Base-by-base conservation (phyloP, 768 basidiomycete species). In the Sarcodon sp. region DNA sequence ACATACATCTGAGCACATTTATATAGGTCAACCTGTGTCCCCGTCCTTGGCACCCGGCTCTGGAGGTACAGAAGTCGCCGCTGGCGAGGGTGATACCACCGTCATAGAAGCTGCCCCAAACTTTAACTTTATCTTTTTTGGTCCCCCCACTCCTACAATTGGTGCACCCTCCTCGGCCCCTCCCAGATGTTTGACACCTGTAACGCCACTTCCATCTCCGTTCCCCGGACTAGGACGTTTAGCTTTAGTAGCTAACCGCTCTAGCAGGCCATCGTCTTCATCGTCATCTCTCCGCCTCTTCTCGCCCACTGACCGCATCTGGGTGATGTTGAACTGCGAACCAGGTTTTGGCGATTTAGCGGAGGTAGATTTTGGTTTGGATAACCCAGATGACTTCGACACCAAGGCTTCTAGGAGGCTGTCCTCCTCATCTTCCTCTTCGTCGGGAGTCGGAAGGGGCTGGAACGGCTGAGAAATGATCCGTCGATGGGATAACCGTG, bases 41-140 rank as follows among this genome's bases (percentile, higher is more conserved):
- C 79, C 83, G 55, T 86, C 82, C 64, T 86, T 86, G 50, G 73
- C 69, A 57, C 76, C 71, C 51, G 77, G 69, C 47, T 68, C 59
- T 10, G 69, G 64, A 5, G 64, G 61, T 9, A 67, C 53, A 21
- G 72, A 57, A n/a, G 63, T 54, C 45, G 21, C 21, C 21, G 21
- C 21, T 27, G 68, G 62, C 41, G 66, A 51, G 32, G 60, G 55
- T 35, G 52, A 45, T 18, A 60, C 56, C 9, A 54, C 63, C 7
- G 66, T 64, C 44, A 70, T 56, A 15, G 67, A 68, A n/a, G 68
- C 64, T 12, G 68, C 59, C 15, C 79, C 77, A 50, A 87, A 70
- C 63, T 77, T 83, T 51, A 89, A 68, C 65, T 85, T 87, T 58
- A 89, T 74, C 61, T 84, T 86, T 64, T 80, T 85, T 46, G 68